A percentile compares a stretch with the other conserved stretches of the same genome.
Conservation (phyloP, 257 asterid genomes). For the Jasminum sambac region DNA sequence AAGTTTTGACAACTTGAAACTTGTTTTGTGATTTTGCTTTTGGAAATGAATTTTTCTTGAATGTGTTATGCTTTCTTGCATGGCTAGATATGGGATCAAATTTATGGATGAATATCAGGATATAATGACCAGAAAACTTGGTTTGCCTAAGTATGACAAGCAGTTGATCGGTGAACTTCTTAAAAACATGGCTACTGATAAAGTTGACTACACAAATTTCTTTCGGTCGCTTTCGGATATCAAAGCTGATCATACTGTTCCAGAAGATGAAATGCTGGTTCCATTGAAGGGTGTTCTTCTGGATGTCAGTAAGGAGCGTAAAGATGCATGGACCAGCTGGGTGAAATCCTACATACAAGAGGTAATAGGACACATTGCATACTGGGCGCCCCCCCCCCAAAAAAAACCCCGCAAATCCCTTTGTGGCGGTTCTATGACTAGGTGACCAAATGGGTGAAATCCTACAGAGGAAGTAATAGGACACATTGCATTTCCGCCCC, state of each 20-base stretch:
- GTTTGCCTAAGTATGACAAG: constrained; percentile 84
- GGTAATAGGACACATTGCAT: constrained; percentile 39
- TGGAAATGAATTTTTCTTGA: constrained; percentile 19
- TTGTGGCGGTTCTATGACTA: too few relatives aligned
- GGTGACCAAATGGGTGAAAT: too few relatives aligned
- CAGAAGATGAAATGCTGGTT: constrained; percentile 62
- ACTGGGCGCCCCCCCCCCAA: not conserved
- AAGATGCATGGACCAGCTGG: constrained; percentile 95
- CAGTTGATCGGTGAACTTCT: constrained; percentile 86
- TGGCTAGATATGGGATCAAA: constrained; percentile 77
- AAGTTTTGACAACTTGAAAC: constrained; percentile 5
- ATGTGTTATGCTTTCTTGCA: constrained; percentile 8
- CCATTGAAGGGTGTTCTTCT: constrained; percentile 89
- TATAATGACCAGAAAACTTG: constrained; percentile 91
- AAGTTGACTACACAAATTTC: constrained; percentile 98
- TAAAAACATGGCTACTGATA: constrained; percentile 93
- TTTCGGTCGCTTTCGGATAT: constrained; percentile 86
- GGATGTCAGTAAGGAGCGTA: constrained; percentile 95
- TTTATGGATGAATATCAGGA: constrained; percentile 95
- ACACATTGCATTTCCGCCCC: too few relatives aligned
- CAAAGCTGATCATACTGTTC: constrained; percentile 65
- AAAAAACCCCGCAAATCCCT: too few relatives aligned
- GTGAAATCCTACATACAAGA: constrained; percentile 75
- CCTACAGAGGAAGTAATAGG: too few relatives aligned
- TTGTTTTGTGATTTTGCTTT: not conserved